These are phyloP conservation scores for Aspergillus cavernicola DNA, from an alignment of 495 filamentous ascomycete genomes.

Conservation along the genomic window DNA sequence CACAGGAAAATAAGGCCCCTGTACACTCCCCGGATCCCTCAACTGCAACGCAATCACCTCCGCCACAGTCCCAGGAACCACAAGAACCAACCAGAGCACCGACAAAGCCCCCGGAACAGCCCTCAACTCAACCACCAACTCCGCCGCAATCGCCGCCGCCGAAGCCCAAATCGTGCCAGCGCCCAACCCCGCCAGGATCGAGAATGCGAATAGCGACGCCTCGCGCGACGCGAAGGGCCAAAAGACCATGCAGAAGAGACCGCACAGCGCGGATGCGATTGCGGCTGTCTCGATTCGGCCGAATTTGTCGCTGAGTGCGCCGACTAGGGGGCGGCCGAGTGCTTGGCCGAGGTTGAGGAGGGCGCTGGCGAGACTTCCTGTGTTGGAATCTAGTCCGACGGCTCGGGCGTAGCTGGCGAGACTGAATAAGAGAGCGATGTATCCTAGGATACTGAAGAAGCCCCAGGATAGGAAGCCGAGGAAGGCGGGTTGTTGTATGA, in stretches of 20 bases:
- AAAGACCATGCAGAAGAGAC: conserved; percentile 57
- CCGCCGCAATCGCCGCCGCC: too few species aligned
- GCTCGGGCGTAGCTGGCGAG: conserved; percentile 35
- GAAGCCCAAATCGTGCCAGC: too few species aligned
- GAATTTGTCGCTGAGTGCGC: conserved; percentile 59
- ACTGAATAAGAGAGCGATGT: conserved; percentile 48
- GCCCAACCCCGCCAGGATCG: too few species aligned
- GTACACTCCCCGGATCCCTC: conserved; percentile 31
- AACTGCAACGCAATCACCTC: conserved; percentile 68
- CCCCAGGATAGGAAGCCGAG: conserved; percentile 42
- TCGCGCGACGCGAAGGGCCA: too few species aligned
- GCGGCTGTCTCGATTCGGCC: conserved; percentile 63
- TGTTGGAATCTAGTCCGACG: conserved; percentile 56
- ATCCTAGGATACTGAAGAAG: conserved; percentile 48
- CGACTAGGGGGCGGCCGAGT: conserved; percentile 63
- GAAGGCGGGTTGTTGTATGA: too few species aligned
- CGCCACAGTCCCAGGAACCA: conserved; percentile 55
- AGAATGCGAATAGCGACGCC: too few species aligned
- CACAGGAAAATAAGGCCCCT: conserved; percentile 49
- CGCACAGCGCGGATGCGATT: conserved; percentile 53
- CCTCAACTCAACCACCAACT: conserved; percentile 60
- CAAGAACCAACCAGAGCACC: conserved; percentile 62
- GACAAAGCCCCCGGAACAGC: conserved; percentile 57
- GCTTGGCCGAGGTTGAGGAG: conserved; percentile 65
- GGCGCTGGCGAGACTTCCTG: conserved; percentile 61